Percentiles rank a stretch among this genome's conserved stretches.
These are phyloP conservation scores for Boeremia exigua DNA, from an alignment of 2,329 filamentous ascomycete genomes.

Conservation along the genomic window DNA sequence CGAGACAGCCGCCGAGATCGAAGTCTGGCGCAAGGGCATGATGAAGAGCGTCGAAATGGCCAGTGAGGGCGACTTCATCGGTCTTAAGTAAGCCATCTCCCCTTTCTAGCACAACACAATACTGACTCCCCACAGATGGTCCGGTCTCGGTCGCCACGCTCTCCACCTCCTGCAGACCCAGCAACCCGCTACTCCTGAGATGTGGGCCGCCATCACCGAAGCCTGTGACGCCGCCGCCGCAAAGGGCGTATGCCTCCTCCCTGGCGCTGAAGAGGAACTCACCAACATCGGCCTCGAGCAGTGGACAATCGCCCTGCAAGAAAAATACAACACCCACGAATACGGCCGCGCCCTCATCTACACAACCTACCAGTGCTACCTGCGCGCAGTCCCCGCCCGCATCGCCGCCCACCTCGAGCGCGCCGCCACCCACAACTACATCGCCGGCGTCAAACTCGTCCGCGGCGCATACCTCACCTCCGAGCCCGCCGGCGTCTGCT, in stretches of 20 bases:
- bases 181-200: conserved; percentile 66
- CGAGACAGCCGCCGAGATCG: conserved; percentile 67
- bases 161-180: conserved; percentile 70
- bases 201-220: conserved; percentile 72
- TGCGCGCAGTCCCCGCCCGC: conserved; percentile 55
- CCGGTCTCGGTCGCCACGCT: conserved; percentile 78
- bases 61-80: conserved; percentile 60
- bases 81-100: conserved; percentile 54
- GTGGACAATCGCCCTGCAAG: conserved; percentile 80
- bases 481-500: conserved; percentile 59
- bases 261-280: conserved; percentile 84
- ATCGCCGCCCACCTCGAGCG: conserved; percentile 55
- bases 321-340: conserved; percentile 69
- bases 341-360: conserved; percentile 73
- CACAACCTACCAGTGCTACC: conserved; percentile 65
- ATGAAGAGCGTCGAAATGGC: conserved; percentile 71
- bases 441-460: conserved; percentile 63
- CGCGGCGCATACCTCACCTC: conserved; percentile 62
- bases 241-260: conserved; percentile 75
- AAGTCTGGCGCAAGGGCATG: conserved; percentile 75
- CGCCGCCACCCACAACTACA: conserved; percentile 57
- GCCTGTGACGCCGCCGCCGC: conserved; percentile 75
- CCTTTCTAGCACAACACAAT: not conserved
- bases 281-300: conserved; percentile 81
- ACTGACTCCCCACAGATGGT: conserved; percentile 63